Percentiles rank a stretch among this genome's conserved stretches.
Conservation (phyloP, 495 filamentous ascomycete species). For the Penicillium cinerascens region DNA sequence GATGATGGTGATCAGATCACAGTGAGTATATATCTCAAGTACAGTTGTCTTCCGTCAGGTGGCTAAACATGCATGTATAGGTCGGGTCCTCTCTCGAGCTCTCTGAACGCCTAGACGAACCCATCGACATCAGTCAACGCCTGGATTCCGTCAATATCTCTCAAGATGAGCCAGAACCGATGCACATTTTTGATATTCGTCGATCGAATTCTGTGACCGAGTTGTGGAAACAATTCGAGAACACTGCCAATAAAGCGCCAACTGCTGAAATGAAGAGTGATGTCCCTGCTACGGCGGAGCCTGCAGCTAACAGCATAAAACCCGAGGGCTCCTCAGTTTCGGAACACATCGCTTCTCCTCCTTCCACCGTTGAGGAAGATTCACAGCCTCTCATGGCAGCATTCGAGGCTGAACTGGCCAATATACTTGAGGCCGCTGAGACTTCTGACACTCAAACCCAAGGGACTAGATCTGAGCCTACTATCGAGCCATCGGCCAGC, state of each 20-base stretch:
- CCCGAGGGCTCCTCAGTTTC: constrained; percentile 3
- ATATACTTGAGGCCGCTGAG: constrained; percentile 31
- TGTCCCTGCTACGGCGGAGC: background rate
- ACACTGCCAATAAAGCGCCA: background rate
- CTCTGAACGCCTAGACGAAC: constrained; percentile 48
- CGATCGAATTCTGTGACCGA: constrained; percentile 42
- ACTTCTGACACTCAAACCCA: constrained; percentile 13
- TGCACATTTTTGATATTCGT: constrained; percentile 49
- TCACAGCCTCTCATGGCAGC: constrained; percentile 42
- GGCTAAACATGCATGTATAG: constrained; percentile 25
- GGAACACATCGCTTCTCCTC: background rate
- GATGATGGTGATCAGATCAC: constrained; percentile 58
- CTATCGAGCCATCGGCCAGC: constrained; percentile 11
- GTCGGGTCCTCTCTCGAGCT: constrained; percentile 52
- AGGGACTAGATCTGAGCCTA: constrained; percentile 10
- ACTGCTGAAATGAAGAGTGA: constrained; percentile 1
- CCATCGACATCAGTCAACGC: constrained; percentile 14
- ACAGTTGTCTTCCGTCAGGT: background rate
- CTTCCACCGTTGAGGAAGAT: constrained; percentile 6
- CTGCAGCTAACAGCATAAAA: background rate
- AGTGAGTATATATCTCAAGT: constrained; percentile 28
- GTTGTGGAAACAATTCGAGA: constrained; percentile 39
- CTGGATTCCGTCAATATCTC: constrained; percentile 10
- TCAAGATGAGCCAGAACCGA: constrained; percentile 18
- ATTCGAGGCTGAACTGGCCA: constrained; percentile 52